A percentile compares a stretch with the other conserved stretches of the same genome.
These are phyloP conservation scores for Clausena lansium DNA, from an alignment of 345 rosid genomes.

Conservation along the genomic window DNA sequence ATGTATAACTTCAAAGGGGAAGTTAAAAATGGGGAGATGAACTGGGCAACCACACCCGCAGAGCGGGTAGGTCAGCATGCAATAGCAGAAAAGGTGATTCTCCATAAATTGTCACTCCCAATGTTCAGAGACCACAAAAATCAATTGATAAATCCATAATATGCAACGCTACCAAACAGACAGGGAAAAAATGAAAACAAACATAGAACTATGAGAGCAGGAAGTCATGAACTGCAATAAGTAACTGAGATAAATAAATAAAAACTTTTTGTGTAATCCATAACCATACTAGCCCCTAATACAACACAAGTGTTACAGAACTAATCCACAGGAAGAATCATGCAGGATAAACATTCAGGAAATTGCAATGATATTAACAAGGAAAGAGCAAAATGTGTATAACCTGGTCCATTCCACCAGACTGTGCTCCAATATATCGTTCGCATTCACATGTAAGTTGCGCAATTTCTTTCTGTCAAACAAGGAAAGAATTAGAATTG, in stretches of 20 bases:
- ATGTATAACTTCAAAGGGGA: background rate
- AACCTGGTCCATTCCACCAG: slow-evolving; percentile 99
- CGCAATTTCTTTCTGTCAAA: slow-evolving; percentile 87
- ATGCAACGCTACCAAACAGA: background rate
- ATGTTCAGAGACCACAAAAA: background rate
- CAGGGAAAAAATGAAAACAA: background rate
- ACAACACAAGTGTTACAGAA: background rate
- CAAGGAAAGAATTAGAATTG: background rate
- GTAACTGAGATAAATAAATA: background rate
- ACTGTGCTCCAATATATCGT: slow-evolving; percentile 92
- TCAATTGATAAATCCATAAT: background rate
- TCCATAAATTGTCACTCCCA: background rate
- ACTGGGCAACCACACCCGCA: background rate
- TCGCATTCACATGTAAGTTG: slow-evolving; percentile 96
- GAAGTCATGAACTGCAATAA: background rate
- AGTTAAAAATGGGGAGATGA: no score
- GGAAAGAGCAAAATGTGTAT: background rate
- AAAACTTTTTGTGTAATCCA: background rate
- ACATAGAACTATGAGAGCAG: background rate
- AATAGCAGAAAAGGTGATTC: background rate
- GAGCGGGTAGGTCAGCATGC: background rate
- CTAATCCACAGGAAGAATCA: background rate
- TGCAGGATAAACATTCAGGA: background rate
- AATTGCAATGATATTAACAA: background rate
- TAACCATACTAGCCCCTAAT: background rate